Percentiles rank a stretch among this genome's conserved stretches.
phyloP scores from a whole-genome alignment of 2,329 filamentous ascomycete species.

The Epichloe aotearoae region DNA sequence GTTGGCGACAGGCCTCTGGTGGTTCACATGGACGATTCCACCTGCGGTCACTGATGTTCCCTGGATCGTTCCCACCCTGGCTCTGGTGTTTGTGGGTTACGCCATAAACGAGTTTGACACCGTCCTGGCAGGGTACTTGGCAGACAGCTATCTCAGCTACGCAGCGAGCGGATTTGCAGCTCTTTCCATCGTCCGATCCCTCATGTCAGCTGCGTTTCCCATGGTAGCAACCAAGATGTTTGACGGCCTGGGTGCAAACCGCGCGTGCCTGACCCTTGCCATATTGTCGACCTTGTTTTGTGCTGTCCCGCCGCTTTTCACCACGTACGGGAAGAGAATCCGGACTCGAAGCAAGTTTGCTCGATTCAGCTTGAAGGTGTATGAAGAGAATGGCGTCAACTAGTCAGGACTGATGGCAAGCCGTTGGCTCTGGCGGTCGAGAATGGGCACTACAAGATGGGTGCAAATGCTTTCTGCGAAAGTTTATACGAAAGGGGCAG shows the following conservation, averaged over 20 bases:
- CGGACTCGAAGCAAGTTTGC: background rate
- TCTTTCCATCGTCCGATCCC: background rate
- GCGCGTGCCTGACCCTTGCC: background rate
- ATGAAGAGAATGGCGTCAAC: background rate
- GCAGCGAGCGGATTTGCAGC: background rate
- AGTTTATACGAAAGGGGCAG: no score
- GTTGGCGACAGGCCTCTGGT: background rate
- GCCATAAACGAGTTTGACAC: constrained; percentile 1
- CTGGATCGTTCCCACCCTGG: background rate
- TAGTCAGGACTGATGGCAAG: no score
- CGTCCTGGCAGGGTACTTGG: background rate
- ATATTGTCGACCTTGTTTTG: background rate
- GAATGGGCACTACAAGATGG: no score
- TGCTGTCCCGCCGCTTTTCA: background rate
- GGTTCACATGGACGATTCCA: constrained; percentile 1
- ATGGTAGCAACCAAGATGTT: background rate
- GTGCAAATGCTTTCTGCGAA: no score
- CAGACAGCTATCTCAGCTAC: constrained; percentile 1
- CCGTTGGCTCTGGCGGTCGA: no score
- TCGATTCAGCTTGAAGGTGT: background rate
- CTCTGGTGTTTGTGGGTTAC: background rate
- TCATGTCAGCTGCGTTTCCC: background rate
- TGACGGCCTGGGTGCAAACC: background rate
- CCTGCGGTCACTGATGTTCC: background rate
- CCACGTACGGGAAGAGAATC: background rate